Conservation (phyloP, 2,329 filamentous ascomycete genomes). For the Microdochium bolleyi region DNA sequence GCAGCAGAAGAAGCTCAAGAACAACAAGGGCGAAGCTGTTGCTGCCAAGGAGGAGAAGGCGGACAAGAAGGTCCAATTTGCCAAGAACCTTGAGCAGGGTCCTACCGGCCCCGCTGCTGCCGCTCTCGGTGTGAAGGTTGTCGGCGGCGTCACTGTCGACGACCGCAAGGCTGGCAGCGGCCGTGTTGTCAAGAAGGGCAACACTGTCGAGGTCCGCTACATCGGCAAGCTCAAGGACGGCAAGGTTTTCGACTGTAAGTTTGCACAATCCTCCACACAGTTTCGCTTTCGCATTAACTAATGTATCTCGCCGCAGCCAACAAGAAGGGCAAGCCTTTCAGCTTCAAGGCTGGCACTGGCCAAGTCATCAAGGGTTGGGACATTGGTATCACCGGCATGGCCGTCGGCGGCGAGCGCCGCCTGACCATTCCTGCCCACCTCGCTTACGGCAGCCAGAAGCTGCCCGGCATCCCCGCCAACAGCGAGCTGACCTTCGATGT, state of each 20-base stretch:
- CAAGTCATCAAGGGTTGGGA: constrained; percentile 99
- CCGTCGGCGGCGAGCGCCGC: constrained; percentile 85
- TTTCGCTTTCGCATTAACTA: constrained; percentile 1
- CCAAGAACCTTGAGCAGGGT: constrained; percentile 97
- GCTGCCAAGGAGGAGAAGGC: constrained; percentile 49
- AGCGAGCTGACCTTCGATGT: constrained; percentile 88
- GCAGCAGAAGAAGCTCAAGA: constrained; percentile 96
- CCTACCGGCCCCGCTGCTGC: constrained; percentile 65
- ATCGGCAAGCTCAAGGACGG: constrained; percentile 94
- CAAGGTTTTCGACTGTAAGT: constrained; percentile 89
- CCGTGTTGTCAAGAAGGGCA: constrained; percentile 79
- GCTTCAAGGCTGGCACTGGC: constrained; percentile 87
- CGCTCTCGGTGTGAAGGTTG: constrained; percentile 62
- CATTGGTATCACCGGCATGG: constrained; percentile 86
- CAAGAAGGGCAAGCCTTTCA: constrained; percentile 98
- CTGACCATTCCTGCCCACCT: constrained; percentile 81
- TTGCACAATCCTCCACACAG: constrained; percentile 45
- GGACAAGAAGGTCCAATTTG: constrained; percentile 97
- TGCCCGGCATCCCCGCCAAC: constrained; percentile 85
- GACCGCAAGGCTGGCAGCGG: constrained; percentile 90
- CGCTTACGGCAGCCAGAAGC: constrained; percentile 79
- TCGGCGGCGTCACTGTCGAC: constrained; percentile 86
- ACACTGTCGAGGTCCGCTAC: constrained; percentile 90
- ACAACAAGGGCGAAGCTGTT: constrained; percentile 89
- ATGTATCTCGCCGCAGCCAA: constrained; percentile 55